These are phyloP conservation scores for Talaromyces sp. DNA, from an alignment of 2,329 filamentous ascomycete species.

Conservation along the genomic window DNA sequence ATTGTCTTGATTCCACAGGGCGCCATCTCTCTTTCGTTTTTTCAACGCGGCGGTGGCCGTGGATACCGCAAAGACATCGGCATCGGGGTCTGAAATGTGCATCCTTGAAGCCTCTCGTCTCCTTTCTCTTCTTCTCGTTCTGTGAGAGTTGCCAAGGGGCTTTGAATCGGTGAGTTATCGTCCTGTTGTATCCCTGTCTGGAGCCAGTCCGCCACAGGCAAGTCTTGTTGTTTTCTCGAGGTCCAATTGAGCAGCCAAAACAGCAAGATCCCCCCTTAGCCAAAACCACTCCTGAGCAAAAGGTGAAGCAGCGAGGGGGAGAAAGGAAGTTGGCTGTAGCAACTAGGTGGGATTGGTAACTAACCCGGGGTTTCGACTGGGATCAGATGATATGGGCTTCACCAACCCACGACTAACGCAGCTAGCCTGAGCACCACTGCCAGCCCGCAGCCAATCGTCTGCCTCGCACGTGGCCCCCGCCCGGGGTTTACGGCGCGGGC, in stretches of 20 bases:
- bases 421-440: not conserved
- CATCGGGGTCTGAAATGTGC: slow-evolving; percentile 5
- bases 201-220: not conserved
- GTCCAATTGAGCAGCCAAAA: not conserved
- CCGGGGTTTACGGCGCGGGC: not conserved
- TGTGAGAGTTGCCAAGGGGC: not conserved
- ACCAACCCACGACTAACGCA: not conserved
- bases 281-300: not conserved
- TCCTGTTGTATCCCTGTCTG: not conserved
- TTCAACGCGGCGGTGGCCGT: slow-evolving; percentile 13
- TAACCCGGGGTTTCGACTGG: not conserved
- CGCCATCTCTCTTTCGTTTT: slow-evolving; percentile 22
- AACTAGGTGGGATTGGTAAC: too few species aligned
- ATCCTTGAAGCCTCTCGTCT: not conserved
- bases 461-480: not conserved
- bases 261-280: not conserved
- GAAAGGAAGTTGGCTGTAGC: too few species aligned
- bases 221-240: not conserved
- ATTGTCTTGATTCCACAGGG: not conserved
- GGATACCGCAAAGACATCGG: slow-evolving; percentile 2
- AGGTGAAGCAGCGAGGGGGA: not conserved
- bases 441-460: not conserved
- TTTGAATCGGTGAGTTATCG: not conserved
- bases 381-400: not conserved
- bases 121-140: not conserved